Conservation (phyloP, 2,329 filamentous ascomycete genomes). For the Colletotrichum karsti region DNA sequence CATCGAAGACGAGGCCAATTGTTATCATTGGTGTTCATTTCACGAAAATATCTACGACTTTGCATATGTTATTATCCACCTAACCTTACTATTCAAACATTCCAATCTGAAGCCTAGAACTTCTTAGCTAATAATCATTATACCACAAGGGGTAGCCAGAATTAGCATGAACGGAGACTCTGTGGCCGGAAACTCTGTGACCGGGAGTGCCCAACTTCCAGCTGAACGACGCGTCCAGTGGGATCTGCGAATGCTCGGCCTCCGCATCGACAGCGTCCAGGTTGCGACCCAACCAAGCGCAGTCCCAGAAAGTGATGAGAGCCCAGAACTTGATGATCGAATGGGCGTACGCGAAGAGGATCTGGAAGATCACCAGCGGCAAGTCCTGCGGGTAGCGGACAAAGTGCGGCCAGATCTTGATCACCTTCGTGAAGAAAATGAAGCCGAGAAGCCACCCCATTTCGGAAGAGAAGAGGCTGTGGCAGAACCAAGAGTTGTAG, state of each 20-base stretch:
- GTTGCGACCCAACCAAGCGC: slow-evolving; percentile 50
- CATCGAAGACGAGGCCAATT: no score
- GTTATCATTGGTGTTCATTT: no score
- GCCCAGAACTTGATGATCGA: slow-evolving; percentile 66
- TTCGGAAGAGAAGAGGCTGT: not conserved
- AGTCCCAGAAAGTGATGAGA: slow-evolving; percentile 58
- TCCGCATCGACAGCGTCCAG: slow-evolving; percentile 35
- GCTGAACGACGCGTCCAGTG: not conserved
- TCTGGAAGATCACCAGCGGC: slow-evolving; percentile 54
- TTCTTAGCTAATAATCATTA: no score
- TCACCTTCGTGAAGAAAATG: slow-evolving; percentile 63
- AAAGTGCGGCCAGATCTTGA: slow-evolving; percentile 66
- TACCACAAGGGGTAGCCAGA: no score
- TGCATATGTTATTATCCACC: no score
- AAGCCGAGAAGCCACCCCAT: slow-evolving; percentile 42
- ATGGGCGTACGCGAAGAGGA: slow-evolving; percentile 67
- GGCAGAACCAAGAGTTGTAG: not conserved
- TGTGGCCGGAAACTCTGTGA: no score
- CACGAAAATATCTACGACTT: no score
- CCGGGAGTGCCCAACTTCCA: not conserved
- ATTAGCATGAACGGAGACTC: no score
- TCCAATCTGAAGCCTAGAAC: no score
- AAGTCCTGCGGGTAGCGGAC: slow-evolving; percentile 59
- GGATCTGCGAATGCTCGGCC: not conserved
- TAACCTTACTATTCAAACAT: no score